These are phyloP conservation scores for Irpex sp. DNA, from an alignment of 1,284 basidiomycete genomes.

Conservation along the genomic window DNA sequence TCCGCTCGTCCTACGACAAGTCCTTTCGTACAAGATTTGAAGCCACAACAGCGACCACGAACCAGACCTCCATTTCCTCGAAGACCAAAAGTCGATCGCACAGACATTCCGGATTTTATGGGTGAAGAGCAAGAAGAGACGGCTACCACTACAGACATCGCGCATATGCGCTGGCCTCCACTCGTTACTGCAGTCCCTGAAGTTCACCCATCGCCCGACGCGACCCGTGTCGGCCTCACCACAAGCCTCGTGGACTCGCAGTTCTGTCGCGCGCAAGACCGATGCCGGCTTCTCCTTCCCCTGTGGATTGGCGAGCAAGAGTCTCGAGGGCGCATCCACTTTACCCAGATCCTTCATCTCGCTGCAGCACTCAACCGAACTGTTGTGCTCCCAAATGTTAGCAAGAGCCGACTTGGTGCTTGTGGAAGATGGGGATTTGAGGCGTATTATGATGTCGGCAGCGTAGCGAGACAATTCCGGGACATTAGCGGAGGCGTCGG, in stretches of 20 bases:
- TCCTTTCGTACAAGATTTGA: not conserved
- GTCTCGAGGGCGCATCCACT: conserved; percentile 45
- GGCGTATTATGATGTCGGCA: conserved; percentile 41
- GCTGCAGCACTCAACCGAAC: conserved; percentile 42
- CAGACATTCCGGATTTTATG: not conserved
- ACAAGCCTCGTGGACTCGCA: conserved; percentile 17
- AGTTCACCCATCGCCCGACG: conserved; percentile 10
- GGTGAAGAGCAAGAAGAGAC: not conserved
- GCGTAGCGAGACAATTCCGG: conserved; percentile 15
- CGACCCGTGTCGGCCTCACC: conserved; percentile 11
- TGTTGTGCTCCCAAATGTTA: conserved; percentile 50
- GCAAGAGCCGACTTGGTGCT: conserved; percentile 42
- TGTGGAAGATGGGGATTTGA: conserved; percentile 42
- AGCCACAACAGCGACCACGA: not conserved
- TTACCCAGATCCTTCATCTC: conserved; percentile 40
- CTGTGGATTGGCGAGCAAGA: conserved; percentile 45
- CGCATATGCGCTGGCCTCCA: conserved; percentile 15
- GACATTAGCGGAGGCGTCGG: conserved; percentile 2
- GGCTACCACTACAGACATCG: not conserved
- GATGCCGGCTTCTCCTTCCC: conserved; percentile 45
- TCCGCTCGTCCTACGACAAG: not conserved
- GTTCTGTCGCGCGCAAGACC: conserved; percentile 17
- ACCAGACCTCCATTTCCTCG: not conserved
- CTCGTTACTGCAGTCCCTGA: conserved; percentile 16
- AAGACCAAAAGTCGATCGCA: not conserved